A percentile compares a stretch with the other conserved stretches of the same genome.
Evolutionary conservation across 2,329 filamentous ascomycete genomes (phyloP).

Genomic region (Phialophora expanda): DNA sequence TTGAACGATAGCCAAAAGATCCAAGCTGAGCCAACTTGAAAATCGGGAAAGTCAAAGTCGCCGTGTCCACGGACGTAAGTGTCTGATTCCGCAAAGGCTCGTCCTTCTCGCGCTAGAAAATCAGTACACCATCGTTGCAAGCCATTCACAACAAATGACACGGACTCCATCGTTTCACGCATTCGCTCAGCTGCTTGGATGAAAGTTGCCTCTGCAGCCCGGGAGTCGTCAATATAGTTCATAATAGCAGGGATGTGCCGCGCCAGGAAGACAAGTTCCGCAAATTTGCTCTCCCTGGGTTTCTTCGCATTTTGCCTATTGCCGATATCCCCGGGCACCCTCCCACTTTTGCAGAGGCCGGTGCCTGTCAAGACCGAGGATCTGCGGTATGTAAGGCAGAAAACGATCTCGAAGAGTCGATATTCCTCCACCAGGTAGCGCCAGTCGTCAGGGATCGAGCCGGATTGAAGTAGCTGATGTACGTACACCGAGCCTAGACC

Average conservation of each 20-base stretch:
- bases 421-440: conserved; percentile 10
- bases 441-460: conserved; percentile 5
- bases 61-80: neutral
- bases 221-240: neutral
- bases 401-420: conserved; percentile 7
- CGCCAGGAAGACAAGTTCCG: conserved; percentile 1
- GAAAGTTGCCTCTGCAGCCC: neutral
- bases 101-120: conserved; percentile 4
- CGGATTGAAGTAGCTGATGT: conserved; percentile 6
- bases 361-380: conserved; percentile 9
- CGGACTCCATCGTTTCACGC: neutral
- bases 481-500: conserved; percentile 11
- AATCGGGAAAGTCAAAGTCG: conserved; percentile 2
- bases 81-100: neutral
- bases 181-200: neutral
- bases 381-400: conserved; percentile 12
- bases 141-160: neutral
- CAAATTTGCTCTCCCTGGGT: neutral
- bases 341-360: neutral
- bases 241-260: conserved; percentile 10
- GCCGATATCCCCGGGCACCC: too few species aligned
- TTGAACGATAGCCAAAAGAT: conserved; percentile 13
- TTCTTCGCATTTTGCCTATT: neutral
- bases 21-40: conserved; percentile 8
- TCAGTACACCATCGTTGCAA: conserved; percentile 3